Evolutionary conservation across 345 rosid species (phyloP).

Genomic region (Angophora floribunda): DNA sequence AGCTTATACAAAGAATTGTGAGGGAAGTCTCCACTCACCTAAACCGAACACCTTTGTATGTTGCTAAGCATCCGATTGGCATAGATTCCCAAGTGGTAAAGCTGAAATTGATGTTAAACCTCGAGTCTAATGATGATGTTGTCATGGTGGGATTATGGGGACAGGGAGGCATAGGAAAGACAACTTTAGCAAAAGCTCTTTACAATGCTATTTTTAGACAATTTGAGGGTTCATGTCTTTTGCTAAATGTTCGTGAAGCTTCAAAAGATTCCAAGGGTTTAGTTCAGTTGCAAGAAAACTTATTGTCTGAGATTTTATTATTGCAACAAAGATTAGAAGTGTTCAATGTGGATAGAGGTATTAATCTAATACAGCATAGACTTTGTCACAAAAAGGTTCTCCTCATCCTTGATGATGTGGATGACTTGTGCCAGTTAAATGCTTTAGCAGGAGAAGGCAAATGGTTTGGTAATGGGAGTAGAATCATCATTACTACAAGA

Average conservation of each 20-base stretch:
- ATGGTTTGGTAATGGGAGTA: background rate
- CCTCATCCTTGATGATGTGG: background rate
- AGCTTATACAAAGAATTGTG: too few species aligned
- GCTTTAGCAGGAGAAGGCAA: background rate
- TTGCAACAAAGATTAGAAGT: background rate
- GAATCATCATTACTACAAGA: background rate
- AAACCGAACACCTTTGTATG: too few species aligned
- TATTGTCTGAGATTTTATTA: background rate
- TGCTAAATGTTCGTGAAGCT: background rate
- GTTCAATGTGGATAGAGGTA: accelerated
- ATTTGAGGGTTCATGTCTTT: background rate
- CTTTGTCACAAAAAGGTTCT: background rate
- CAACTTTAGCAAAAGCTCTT: background rate
- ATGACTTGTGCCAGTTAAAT: background rate
- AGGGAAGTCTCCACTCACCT: too few species aligned
- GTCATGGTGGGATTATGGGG: background rate
- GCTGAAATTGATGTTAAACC: background rate
- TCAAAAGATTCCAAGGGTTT: background rate
- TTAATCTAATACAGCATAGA: background rate
- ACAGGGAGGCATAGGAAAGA: background rate
- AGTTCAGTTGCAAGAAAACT: background rate
- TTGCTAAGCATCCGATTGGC: too few species aligned
- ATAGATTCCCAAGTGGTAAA: background rate
- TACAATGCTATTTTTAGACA: background rate
- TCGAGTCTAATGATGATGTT: background rate